These are phyloP conservation scores for Chaetomium sp. DNA, from an alignment of 2,329 filamentous ascomycete species.

Conservation along the genomic window DNA sequence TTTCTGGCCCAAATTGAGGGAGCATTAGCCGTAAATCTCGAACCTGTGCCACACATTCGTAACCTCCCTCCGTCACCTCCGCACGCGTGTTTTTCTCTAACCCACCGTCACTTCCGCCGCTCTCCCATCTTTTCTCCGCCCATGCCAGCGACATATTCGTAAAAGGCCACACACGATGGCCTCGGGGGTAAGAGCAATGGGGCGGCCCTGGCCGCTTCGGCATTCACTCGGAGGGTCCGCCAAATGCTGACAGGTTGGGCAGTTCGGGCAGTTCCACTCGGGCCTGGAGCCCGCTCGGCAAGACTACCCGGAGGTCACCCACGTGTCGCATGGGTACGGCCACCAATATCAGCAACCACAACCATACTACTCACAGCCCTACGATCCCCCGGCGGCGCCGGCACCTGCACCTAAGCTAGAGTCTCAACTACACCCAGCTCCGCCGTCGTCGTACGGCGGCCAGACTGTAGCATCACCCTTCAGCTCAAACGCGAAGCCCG, in stretches of 20 bases:
- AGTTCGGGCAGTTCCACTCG: conserved; percentile 32
- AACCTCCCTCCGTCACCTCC: background rate
- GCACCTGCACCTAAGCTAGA: conserved; percentile 8
- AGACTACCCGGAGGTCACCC: conserved; percentile 34
- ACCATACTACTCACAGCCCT: conserved; percentile 16
- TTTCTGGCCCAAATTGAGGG: background rate
- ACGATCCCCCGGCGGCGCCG: conserved; percentile 2
- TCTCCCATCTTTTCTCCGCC: background rate
- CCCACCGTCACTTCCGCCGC: background rate
- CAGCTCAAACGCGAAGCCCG: conserved; percentile 15
- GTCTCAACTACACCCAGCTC: background rate
- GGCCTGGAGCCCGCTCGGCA: conserved; percentile 33
- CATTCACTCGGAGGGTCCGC: background rate
- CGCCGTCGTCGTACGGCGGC: conserved; percentile 22
- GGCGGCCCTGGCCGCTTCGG: background rate
- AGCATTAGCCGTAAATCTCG: background rate
- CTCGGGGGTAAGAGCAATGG: background rate
- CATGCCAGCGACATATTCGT: background rate
- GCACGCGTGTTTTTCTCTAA: background rate
- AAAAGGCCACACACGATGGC: conserved; percentile 9
- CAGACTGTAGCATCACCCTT: conserved; percentile 24
- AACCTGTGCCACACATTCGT: conserved; percentile 4
- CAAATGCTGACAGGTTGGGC: conserved; percentile 18
- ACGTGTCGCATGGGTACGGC: conserved; percentile 18
- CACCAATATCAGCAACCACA: conserved; percentile 6